Base-by-base conservation (phyloP, 495 filamentous ascomycete species). In the Chaetomium tenue region DNA sequence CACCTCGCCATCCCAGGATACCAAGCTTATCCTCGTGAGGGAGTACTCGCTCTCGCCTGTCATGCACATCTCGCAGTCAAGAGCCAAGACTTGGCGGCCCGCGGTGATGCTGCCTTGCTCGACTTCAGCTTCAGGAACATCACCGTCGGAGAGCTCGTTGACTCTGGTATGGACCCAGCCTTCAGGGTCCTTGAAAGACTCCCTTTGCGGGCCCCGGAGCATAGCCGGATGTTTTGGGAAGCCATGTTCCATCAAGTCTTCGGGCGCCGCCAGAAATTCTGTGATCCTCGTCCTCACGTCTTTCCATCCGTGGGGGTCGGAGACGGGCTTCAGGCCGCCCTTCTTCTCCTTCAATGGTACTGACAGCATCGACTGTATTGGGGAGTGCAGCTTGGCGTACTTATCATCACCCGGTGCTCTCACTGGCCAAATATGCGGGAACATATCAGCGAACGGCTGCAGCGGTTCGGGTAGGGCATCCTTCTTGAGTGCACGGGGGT, bases 1-100 rank as follows among this genome's bases (percentile, higher is more conserved):
- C 5, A 89, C 84, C 42, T 86, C 84, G 18, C 91, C 92, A 70
- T 91, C 89, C 94, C 94, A 98, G 55, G 83, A 76, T 9, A 98
- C 78, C 28, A 98, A 66, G 72, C 91, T 95, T 73, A 98, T 88
- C 33, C 94, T 86, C 0, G 94, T 93, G 53, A 98, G 84, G 53
- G 92, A 92, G 26, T 85, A 88, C 55, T 89, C 84, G 11, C 84
- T 84, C 22, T 84, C 85, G 65, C 88, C 88, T 0, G 92, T 93
- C 71, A 88, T 83, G 70, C 92, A 96, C 94, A 98, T 98, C 73
- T 98, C 94, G 73, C 94, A 98, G 69, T 98, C 94, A 57, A 98
- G 81, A 12, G 91, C 87, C 25, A 94, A 75, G 8, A 98, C 78
- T n/a, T 88, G 85, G 47, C 90, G 85, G 22, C 93, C 95, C 15